A percentile compares a stretch with the other conserved stretches of the same genome.
Evolutionary conservation across 2,329 filamentous ascomycete species (phyloP).

Genomic region (Aspergillus sergii): DNA sequence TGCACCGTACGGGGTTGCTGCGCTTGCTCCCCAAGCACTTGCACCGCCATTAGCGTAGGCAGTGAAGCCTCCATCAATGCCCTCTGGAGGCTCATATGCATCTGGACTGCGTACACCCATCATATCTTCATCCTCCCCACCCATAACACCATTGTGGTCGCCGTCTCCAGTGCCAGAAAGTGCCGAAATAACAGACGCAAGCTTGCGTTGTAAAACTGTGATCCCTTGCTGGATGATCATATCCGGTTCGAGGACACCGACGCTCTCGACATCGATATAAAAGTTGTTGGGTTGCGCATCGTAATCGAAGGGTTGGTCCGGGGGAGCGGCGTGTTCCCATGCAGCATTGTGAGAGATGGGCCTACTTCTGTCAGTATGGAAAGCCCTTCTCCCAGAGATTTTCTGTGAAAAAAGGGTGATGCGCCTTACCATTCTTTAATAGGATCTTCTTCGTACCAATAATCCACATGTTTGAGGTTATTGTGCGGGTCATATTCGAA

Average conservation of each 20-base stretch:
- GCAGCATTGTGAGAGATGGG: constrained; percentile 49
- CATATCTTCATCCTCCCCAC: constrained; percentile 47
- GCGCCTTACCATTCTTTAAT: constrained; percentile 75
- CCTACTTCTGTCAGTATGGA: constrained; percentile 24
- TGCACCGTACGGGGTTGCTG: constrained; percentile 62
- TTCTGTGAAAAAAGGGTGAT: not conserved
- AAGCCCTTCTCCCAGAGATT: not conserved
- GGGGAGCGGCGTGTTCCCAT: constrained; percentile 77
- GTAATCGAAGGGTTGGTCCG: constrained; percentile 88
- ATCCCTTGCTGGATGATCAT: constrained; percentile 87
- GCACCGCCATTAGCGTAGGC: constrained; percentile 52
- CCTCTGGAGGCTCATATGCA: constrained; percentile 50
- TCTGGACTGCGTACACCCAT: constrained; percentile 55
- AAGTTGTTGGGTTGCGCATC: constrained; percentile 82
- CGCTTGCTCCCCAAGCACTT: constrained; percentile 67
- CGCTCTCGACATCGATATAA: constrained; percentile 91
- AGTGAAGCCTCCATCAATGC: constrained; percentile 45
- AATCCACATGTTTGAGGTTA: constrained; percentile 85
- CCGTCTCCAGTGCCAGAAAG: constrained; percentile 57
- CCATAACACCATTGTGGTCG: constrained; percentile 54
- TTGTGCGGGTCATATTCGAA: constrained; percentile 99
- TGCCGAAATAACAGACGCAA: constrained; percentile 75
- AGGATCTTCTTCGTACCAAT: constrained; percentile 91
- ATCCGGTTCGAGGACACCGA: constrained; percentile 86
- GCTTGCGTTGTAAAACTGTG: constrained; percentile 83